These are phyloP conservation scores for Glomus cerebriforme DNA, from an alignment of 192 early-diverging fungal genomes.

Conservation along the genomic window DNA sequence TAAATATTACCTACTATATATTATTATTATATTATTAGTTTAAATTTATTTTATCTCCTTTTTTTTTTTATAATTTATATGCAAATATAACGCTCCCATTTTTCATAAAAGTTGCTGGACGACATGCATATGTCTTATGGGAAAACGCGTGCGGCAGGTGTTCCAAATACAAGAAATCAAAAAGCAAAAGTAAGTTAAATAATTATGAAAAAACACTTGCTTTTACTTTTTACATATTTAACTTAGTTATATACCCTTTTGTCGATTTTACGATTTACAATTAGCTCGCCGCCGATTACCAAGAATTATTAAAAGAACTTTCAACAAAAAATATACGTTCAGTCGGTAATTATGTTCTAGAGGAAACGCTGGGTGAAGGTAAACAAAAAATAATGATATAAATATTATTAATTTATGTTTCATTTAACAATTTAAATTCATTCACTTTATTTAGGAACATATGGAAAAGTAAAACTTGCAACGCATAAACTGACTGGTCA, in stretches of 20 bases:
- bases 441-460: constrained; percentile 49
- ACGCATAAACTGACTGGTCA: constrained; percentile 61
- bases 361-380: constrained; percentile 57
- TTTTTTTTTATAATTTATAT: constrained; percentile 16
- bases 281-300: constrained; percentile 60
- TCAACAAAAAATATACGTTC: constrained; percentile 53
- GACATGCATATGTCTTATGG: constrained; percentile 34
- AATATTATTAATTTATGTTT: not conserved
- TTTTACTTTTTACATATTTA: not conserved
- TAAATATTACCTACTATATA: not conserved
- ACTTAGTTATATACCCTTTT: not conserved
- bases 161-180: constrained; percentile 36
- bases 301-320: constrained; percentile 63
- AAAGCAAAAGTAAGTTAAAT: constrained; percentile 44
- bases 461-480: constrained; percentile 67
- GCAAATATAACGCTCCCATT: constrained; percentile 18
- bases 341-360: constrained; percentile 59
- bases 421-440: constrained; percentile 2
- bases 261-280: not conserved
- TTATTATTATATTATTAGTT: not conserved
- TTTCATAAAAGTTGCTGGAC: constrained; percentile 31
- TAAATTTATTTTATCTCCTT: not conserved
- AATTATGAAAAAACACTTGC: not conserved
- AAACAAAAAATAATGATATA: constrained; percentile 5
- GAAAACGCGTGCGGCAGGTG: not conserved